A percentile compares a stretch with the other conserved stretches of the same genome.
phyloP scores from a whole-genome alignment of 208 protist species.

The Crithidia bombi region DNA sequence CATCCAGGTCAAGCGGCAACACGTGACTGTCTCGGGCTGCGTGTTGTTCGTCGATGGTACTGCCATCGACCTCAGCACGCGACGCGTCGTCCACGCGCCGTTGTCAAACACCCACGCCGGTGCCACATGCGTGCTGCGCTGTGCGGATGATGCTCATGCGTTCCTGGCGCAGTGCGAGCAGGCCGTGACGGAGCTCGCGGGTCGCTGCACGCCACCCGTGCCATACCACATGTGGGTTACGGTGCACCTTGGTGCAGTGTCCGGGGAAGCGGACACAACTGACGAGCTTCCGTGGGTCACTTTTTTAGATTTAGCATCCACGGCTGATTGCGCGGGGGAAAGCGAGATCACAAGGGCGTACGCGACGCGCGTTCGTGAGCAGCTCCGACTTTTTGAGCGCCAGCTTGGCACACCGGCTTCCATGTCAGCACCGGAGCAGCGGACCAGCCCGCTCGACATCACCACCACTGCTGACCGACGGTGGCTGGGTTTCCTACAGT shows the following conservation, averaged over 20 bases:
- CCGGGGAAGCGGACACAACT: background rate
- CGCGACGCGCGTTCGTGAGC: background rate
- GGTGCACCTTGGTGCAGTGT: constrained; percentile 1
- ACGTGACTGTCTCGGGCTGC: constrained; percentile 1
- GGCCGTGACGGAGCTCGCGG: background rate
- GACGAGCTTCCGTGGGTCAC: background rate
- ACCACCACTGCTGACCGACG: constrained; percentile 5
- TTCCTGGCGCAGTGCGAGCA: constrained; percentile 22
- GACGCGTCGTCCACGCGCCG: background rate
- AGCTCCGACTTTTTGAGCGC: constrained; percentile 12
- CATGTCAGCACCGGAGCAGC: background rate
- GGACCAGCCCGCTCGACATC: background rate
- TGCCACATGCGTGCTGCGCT: background rate
- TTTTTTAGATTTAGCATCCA: constrained; percentile 27
- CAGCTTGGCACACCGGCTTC: constrained; percentile 1
- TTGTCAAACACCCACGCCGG: background rate
- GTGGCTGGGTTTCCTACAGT: constrained; percentile 29
- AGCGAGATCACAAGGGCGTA: background rate
- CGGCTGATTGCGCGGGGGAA: background rate
- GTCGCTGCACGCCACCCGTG: background rate
- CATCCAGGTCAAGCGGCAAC: background rate
- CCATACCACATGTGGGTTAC: constrained; percentile 31
- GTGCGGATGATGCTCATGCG: background rate
- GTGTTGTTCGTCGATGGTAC: constrained; percentile 22
- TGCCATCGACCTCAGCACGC: constrained; percentile 8